Evolutionary conservation across 768 basidiomycete species (phyloP).

Genomic region (Kwoniella heveanensis): DNA sequence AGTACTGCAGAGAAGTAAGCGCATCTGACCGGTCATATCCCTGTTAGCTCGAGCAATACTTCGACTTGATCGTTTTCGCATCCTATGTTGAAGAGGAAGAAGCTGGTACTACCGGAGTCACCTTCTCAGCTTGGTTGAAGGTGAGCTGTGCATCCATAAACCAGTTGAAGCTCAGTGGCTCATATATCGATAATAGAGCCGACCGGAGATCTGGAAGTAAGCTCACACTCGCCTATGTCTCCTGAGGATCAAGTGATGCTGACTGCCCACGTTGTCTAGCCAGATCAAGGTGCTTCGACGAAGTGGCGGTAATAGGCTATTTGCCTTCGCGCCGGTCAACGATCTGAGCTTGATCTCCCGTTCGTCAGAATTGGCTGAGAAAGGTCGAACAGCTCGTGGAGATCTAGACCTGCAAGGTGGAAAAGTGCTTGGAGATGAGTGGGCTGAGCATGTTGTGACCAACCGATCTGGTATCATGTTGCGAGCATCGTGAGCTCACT

Average conservation of each 20-base stretch:
- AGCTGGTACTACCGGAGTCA: slow-evolving; percentile 61
- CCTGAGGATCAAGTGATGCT: no score
- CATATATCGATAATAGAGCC: slow-evolving; percentile 59
- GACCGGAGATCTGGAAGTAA: slow-evolving; percentile 92
- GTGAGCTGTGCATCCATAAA: slow-evolving; percentile 56
- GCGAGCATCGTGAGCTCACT: slow-evolving; percentile 78
- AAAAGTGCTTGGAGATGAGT: slow-evolving; percentile 89
- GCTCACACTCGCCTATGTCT: slow-evolving; percentile 43
- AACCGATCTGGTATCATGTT: slow-evolving; percentile 92
- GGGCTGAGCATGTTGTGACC: slow-evolving; percentile 90
- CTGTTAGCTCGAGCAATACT: slow-evolving; percentile 59
- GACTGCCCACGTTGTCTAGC: slow-evolving; percentile 56
- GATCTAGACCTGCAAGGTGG: slow-evolving; percentile 72
- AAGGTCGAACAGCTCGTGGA: slow-evolving; percentile 59
- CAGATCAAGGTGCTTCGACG: slow-evolving; percentile 85
- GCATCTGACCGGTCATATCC: neutral
- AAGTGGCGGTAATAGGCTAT: slow-evolving; percentile 74
- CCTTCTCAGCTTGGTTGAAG: slow-evolving; percentile 86
- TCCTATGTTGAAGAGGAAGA: slow-evolving; percentile 74
- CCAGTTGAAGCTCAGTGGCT: neutral
- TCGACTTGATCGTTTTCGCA: slow-evolving; percentile 92
- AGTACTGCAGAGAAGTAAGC: no score
- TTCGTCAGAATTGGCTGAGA: slow-evolving; percentile 39
- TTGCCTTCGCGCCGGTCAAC: slow-evolving; percentile 87
- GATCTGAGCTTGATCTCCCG: slow-evolving; percentile 67